phyloP scores from a whole-genome alignment of 805 yeast genomes.

The Debaryomyces hansenii region DNA sequence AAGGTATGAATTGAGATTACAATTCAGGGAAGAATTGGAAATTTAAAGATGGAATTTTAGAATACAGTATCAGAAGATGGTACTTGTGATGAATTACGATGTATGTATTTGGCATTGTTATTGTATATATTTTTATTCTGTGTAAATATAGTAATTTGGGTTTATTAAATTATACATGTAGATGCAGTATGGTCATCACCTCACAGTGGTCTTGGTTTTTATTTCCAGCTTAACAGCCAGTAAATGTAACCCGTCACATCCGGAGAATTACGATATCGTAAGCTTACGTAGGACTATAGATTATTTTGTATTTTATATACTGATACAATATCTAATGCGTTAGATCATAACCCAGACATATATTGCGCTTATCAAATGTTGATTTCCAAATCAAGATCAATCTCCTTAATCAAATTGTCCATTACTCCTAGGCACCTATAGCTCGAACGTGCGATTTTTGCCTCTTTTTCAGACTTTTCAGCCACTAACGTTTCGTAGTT shows the following conservation, averaged over 20 bases:
- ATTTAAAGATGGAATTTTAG: constrained; percentile 4
- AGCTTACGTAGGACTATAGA: too few relatives aligned
- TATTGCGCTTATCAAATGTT: background rate
- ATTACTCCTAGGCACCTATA: constrained; percentile 60
- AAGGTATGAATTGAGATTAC: constrained; percentile 37
- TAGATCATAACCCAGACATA: too few relatives aligned
- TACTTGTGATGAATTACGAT: too few relatives aligned
- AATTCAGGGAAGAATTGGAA: constrained; percentile 35
- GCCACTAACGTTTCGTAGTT: constrained; percentile 39
- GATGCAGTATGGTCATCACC: too few relatives aligned
- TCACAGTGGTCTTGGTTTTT: too few relatives aligned
- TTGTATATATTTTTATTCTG: constrained; percentile 1
- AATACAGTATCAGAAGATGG: background rate
- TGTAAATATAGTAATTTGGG: too few relatives aligned
- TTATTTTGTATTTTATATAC: too few relatives aligned
- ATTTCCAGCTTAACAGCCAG: too few relatives aligned
- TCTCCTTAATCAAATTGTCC: constrained; percentile 48
- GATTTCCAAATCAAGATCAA: constrained; percentile 42
- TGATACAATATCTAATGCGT: too few relatives aligned
- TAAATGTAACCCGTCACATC: too few relatives aligned
- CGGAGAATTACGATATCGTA: too few relatives aligned
- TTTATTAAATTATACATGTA: too few relatives aligned
- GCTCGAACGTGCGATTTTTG: constrained; percentile 47
- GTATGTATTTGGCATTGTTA: background rate
- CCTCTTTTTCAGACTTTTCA: constrained; percentile 47